Conservation (phyloP, 805 yeast genomes). For the Komagataella pseudopastoris region DNA sequence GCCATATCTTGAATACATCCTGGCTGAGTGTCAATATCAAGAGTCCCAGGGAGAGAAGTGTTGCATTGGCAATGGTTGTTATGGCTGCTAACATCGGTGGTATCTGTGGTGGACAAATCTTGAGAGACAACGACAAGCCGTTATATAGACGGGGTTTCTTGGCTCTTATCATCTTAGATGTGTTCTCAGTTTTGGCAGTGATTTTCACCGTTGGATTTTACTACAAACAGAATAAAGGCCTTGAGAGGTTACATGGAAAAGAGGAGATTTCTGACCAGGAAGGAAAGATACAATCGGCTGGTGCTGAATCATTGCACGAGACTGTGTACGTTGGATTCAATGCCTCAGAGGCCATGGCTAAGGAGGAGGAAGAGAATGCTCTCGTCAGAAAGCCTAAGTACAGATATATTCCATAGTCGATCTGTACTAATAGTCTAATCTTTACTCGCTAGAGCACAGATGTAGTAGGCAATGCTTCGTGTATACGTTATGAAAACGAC, state of each 20-base stretch:
- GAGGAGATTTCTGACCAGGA: neutral
- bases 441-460: neutral
- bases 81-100: constrained; percentile 11
- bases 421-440: neutral
- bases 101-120: constrained; percentile 9
- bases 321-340: neutral
- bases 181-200: neutral
- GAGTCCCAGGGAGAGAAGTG: constrained; percentile 7
- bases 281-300: neutral
- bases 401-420: neutral
- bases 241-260: neutral
- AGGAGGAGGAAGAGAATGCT: neutral
- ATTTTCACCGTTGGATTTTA: neutral
- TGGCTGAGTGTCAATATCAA: constrained; percentile 6
- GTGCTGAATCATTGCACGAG: neutral
- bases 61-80: constrained; percentile 6
- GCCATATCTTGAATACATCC: constrained; percentile 7
- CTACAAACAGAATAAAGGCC: neutral
- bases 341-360: neutral
- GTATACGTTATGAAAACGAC: too few relatives aligned
- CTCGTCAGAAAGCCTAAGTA: neutral
- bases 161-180: constrained; percentile 3
- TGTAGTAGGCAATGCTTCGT: neutral
- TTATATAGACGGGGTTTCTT: constrained; percentile 5
- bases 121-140: constrained; percentile 7